Percentiles rank a stretch among this genome's conserved stretches.
phyloP scores from a whole-genome alignment of 352 stramenopile genomes.

The Globisporangium viniferum region DNA sequence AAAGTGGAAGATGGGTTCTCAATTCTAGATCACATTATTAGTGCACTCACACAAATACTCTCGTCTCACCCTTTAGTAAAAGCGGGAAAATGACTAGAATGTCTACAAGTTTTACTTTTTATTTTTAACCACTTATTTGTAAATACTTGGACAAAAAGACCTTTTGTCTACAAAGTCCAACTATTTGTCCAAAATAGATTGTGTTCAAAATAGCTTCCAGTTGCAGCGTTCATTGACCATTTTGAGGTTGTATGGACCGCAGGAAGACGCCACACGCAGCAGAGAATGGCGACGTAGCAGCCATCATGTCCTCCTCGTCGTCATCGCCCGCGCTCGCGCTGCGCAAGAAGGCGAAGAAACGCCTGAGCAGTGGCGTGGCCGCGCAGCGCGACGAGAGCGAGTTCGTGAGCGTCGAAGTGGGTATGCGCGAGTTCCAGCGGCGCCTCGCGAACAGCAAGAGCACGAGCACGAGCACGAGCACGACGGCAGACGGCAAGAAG shows the following conservation, averaged over 20 bases:
- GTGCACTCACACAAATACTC: no score
- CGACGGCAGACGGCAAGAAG: background rate
- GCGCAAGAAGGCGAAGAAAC: conserved; percentile 28
- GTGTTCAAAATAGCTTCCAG: no score
- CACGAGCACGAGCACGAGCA: background rate
- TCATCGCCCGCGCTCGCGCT: conserved; percentile 7
- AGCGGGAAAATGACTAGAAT: no score
- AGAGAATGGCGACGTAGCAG: conserved; percentile 12
- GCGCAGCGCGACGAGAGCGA: conserved; percentile 41
- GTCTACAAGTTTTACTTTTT: no score
- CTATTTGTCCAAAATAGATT: no score
- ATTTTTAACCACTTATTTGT: no score
- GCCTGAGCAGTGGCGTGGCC: conserved; percentile 7
- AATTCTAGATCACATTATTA: no score
- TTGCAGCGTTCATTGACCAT: background rate
- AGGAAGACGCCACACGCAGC: conserved; percentile 16
- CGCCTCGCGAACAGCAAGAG: conserved; percentile 33
- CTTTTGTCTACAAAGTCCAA: no score
- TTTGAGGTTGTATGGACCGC: conserved; percentile 25
- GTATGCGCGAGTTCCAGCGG: conserved; percentile 67
- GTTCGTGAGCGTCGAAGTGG: conserved; percentile 72
- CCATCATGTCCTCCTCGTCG: conserved; percentile 4
- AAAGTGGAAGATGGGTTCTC: no score
- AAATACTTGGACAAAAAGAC: no score
- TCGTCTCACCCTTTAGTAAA: no score